Evolutionary conservation across 2,329 filamentous ascomycete genomes (phyloP).

Genomic region (Alternaria longipes): DNA sequence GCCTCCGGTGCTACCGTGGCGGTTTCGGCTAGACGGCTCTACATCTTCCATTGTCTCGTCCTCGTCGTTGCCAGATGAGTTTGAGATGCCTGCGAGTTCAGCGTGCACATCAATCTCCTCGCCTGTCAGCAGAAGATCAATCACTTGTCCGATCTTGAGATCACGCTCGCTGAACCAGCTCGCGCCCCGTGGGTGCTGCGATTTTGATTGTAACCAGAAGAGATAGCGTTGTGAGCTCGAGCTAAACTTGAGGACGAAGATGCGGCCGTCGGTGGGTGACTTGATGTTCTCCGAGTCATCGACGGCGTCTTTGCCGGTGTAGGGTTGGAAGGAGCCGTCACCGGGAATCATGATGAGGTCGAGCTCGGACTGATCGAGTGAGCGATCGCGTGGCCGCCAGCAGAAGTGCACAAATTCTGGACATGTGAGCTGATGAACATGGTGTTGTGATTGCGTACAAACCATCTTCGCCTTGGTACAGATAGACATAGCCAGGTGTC

Average conservation of each 20-base stretch:
- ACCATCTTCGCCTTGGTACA: slow-evolving; percentile 88
- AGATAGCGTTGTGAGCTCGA: slow-evolving; percentile 91
- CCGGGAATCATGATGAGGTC: slow-evolving; percentile 94
- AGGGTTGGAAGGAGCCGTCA: slow-evolving; percentile 87
- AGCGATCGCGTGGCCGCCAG: slow-evolving; percentile 83
- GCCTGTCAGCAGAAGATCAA: slow-evolving; percentile 84
- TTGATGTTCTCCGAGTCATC: slow-evolving; percentile 68
- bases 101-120: slow-evolving; percentile 82
- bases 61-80: slow-evolving; percentile 66
- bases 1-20: slow-evolving; percentile 69
- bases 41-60: slow-evolving; percentile 71
- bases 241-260: slow-evolving; percentile 92
- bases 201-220: slow-evolving; percentile 96
- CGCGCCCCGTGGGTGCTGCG: slow-evolving; percentile 73
- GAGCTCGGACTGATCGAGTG: slow-evolving; percentile 77
- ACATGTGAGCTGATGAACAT: slow-evolving; percentile 22
- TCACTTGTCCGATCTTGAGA: slow-evolving; percentile 85
- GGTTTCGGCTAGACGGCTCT: slow-evolving; percentile 52
- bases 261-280: slow-evolving; percentile 78
- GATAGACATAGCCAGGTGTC: slow-evolving; percentile 86
- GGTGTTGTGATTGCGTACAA: slow-evolving; percentile 25
- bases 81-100: slow-evolving; percentile 70
- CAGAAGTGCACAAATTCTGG: slow-evolving; percentile 92
- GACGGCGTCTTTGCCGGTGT: slow-evolving; percentile 64
- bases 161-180: slow-evolving; percentile 87